These are phyloP conservation scores for Geotrichum fermentans DNA, from an alignment of 1,139 yeast genomes.

Conservation along the genomic window DNA sequence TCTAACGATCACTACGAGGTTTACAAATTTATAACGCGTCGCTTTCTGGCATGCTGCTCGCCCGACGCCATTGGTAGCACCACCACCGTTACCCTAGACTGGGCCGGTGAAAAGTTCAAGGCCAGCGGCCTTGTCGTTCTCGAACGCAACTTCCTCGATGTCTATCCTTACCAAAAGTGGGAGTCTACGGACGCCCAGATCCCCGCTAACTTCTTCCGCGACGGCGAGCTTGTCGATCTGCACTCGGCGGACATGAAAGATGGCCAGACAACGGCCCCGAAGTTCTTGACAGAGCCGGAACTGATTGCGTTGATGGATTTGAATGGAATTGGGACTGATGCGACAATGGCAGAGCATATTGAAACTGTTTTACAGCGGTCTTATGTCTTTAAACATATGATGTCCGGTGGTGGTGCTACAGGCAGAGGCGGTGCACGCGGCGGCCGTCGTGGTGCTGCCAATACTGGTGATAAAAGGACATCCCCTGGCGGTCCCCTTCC, in stretches of 20 bases:
- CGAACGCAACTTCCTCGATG: constrained; percentile 71
- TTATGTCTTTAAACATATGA: constrained; percentile 50
- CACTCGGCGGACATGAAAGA: constrained; percentile 55
- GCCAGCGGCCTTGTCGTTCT: constrained; percentile 69
- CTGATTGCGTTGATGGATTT: constrained; percentile 91
- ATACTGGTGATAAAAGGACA: constrained; percentile 24
- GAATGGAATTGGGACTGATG: constrained; percentile 98
- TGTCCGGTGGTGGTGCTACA: constrained; percentile 16
- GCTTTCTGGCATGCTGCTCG: constrained; percentile 89
- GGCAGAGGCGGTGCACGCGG: constrained; percentile 10
- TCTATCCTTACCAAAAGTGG: constrained; percentile 72
- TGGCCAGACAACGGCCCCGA: constrained; percentile 79
- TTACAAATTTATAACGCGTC: constrained; percentile 80
- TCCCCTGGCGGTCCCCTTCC: constrained; percentile 13
- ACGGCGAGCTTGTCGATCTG: constrained; percentile 54
- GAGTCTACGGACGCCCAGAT: constrained; percentile 50
- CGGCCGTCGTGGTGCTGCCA: constrained; percentile 22
- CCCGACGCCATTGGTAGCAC: constrained; percentile 78
- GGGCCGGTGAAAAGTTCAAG: constrained; percentile 73
- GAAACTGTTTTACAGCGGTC: constrained; percentile 67
- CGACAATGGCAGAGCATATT: constrained; percentile 97
- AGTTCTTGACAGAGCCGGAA: constrained; percentile 84
- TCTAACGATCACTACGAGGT: constrained; percentile 59
- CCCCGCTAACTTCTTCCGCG: constrained; percentile 53
- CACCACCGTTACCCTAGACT: constrained; percentile 58